Base-by-base conservation (phyloP, 805 yeast species). In the Myxozyma geophila region DNA sequence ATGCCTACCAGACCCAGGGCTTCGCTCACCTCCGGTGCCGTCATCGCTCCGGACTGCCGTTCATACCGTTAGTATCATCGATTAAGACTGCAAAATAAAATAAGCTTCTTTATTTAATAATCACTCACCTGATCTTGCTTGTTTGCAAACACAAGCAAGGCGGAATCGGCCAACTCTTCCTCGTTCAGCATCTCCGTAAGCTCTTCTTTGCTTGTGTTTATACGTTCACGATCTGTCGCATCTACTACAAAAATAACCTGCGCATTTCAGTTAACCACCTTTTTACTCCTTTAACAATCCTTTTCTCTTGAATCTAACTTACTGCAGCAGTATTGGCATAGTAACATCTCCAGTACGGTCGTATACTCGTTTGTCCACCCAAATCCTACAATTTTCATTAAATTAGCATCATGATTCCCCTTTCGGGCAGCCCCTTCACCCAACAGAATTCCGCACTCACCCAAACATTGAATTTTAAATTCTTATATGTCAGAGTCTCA, bases 331-430 rank as follows among this genome's bases (percentile, higher is more conserved):
- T 90, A 37, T 96, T 96, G 6, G 96, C 89, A 77, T 89, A 91
- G 77, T 92, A 92, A 75, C 92, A 97, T 76, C 97, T 85, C 98
- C 98, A 92, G 63, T 92, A 80, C 0, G 96, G 96, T 73, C 97
- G 84, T 70, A 92, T 84, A 75, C 96, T 82, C 70, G 89, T 96
- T 78, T 91, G 98, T 74, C 97, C 98, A 76, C 97, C 98, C 63
- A 95, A 92, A 76, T 90, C 96, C 69, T 66, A 35, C 15, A 9
- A 33, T 19, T 23, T 21, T 43, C 21, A 7, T 5, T 37, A 19
- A 15, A 40, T 19, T 10, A 12, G n/a, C 41, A 8, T 10, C 23
- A 28, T 35, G 7, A 5, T 0, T 13, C 15, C 1, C n/a, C 36
- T 7, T 44, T 17, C 10, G 21, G 10, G 19, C 23, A 10, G 10